Evolutionary conservation across 1,284 basidiomycete species (phyloP), one percentile per base, ranked within the genome.

Genomic region (Malassezia furfur): DNA sequence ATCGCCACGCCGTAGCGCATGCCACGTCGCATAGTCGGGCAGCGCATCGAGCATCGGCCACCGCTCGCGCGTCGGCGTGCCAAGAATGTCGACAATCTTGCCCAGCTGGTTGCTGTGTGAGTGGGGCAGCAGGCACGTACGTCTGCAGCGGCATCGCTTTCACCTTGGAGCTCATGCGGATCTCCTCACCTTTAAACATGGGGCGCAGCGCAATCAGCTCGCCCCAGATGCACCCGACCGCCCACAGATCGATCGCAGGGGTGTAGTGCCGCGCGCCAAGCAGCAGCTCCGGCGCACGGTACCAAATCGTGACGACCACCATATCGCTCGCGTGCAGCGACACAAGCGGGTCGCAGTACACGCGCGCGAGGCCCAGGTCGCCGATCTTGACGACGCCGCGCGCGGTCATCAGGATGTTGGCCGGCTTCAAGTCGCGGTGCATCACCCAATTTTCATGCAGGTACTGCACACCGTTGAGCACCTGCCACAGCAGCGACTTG

Each of bases 251-350:
- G 40, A 98, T 85, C 1, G 91, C 88, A 59, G 89, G 89, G 52
- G 91, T 91, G 76, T 98, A 98, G 75, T 98, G 93, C 59, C 91
- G 87, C 2, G 91, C 88, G 12, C 93, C 93, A 72, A 96, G 81
- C 9, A 96, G 81, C 2, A 96, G 82, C 75, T 98, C 93, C 0
- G 93, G 93, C 2, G 91, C 89, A 44, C 93, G 85, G 70, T 98
- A 98, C 93, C 93, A 98, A 66, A 98, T 96, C 0, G 94, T 98
- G 2, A 99, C 94, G 34, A 99, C 94, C 11, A 99, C 91, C 75
- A 96, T 96, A 78, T 98, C 93, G 19, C 74, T 88, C 84, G 74
- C 74, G 66, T 77, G 79, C 1, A 94, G 79, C 0, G 87, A 85
- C 68, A 91, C 87, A 0, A 94, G 79, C 3, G 91, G 91, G 52